Conservation (phyloP, 495 filamentous ascomycete species). For the Viridothelium virens region DNA sequence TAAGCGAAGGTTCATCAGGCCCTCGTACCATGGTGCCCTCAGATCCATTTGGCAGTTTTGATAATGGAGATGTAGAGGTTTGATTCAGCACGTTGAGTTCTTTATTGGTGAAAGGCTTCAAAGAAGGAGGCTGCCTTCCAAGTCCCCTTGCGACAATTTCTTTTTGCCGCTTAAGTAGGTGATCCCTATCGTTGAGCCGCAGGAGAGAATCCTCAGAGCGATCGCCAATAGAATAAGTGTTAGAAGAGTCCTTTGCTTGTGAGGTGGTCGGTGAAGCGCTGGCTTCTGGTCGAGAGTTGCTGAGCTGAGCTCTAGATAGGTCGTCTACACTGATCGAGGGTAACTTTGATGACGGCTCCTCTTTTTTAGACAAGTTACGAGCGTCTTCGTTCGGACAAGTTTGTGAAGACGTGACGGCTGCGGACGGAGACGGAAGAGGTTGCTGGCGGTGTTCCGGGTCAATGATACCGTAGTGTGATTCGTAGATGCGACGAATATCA, state of each 20-base stretch:
- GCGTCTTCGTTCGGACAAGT: neutral
- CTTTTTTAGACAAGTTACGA: neutral
- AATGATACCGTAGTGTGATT: slow-evolving; percentile 41
- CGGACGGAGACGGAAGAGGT: neutral
- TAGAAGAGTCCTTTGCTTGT: neutral
- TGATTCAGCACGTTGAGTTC: neutral
- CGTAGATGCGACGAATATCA: slow-evolving; percentile 41
- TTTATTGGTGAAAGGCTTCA: neutral
- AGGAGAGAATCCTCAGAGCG: neutral
- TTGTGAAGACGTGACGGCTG: neutral
- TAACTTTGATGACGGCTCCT: neutral
- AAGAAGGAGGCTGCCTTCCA: neutral
- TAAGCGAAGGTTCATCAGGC: no score
- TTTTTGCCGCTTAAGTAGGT: neutral
- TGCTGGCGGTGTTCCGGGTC: slow-evolving; percentile 37
- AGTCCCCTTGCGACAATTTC: neutral
- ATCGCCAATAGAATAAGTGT: neutral
- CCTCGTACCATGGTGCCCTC: neutral
- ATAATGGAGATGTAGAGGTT: neutral
- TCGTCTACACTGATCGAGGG: neutral
- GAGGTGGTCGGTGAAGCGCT: neutral
- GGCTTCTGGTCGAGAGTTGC: neutral
- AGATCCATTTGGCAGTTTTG: neutral
- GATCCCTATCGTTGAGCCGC: neutral
- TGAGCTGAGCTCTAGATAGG: neutral